Base-by-base conservation (phyloP, 2,329 filamentous ascomycete genomes). In the Chrysoporthe puriensis region DNA sequence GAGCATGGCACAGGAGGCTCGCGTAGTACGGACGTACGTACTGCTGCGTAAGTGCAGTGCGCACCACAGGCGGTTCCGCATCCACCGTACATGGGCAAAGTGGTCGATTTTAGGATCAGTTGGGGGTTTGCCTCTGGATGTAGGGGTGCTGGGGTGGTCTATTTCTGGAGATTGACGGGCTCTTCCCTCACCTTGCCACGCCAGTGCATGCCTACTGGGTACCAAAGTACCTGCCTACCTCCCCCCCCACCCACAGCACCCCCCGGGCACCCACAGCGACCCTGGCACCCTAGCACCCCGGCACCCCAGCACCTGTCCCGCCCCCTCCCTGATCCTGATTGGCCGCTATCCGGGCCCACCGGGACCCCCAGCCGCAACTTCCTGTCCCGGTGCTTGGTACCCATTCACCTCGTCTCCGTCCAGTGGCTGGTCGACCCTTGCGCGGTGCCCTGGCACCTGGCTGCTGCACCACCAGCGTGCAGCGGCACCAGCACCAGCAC, bases 111-210 rank as follows among this genome's bases (percentile, higher is more conserved):
- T 46, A 16, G 44, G 44, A 46, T 42, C 36, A 43, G n/a, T 60
- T 40, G 57, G 36, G 40, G 42, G n/a, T 44, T 26, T 4, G 58
- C 8, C 40, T 34, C 32, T 59, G 18, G 40, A 26, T 26, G 26
- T 26, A 26, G 26, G 26, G 26, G 26, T 26, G 26, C 26, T 26
- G 58, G 58, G 59, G 59, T 34, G 43, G n/a, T 44, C 59, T 61
- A 61, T 61, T 61, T 61, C 59, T 61, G 59, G 59, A 48, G 43
- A 61, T 61, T 61, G 59, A 61, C 18, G 57, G n/a, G 56, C 56
- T 26, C 42, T 60, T 21, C 36, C 9, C 21, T 18, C 18, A 46
- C 59, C 9, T 46, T 61, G 42, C 48, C 56, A 26, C 44, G 60
- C 60, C 16, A 26, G 26, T 26, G 26, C 26, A 26, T 26, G 26